These are phyloP conservation scores for Macroventuria anomochaeta DNA, from an alignment of 2,329 filamentous ascomycete genomes.

Conservation along the genomic window DNA sequence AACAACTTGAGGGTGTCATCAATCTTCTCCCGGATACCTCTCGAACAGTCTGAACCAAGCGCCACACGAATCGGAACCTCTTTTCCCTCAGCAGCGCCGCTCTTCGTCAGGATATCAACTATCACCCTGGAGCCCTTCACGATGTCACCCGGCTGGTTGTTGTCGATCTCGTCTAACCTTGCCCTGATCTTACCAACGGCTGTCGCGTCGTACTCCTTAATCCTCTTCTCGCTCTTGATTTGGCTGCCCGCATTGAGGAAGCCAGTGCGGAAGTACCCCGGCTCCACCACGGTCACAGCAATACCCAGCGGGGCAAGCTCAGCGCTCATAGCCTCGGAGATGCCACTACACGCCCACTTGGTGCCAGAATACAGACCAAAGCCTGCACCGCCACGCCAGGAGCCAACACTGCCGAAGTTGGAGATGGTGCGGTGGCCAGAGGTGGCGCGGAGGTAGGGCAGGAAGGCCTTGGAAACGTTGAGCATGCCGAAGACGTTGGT, in stretches of 20 bases:
- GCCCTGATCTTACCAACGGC: conserved; percentile 43
- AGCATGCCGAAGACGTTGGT: conserved; percentile 63
- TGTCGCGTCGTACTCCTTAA: conserved; percentile 45
- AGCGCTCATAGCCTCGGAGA: conserved; percentile 52
- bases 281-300: conserved; percentile 55
- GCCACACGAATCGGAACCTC: conserved; percentile 61
- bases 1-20: conserved; percentile 32
- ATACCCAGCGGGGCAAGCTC: conserved; percentile 57
- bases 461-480: conserved; percentile 57
- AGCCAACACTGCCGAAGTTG: conserved; percentile 58
- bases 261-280: conserved; percentile 60
- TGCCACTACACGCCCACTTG: conserved; percentile 54
- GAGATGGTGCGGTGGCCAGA: conserved; percentile 52
- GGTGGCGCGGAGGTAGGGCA: conserved; percentile 56
- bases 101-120: conserved; percentile 62
- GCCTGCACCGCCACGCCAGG: conserved; percentile 48
- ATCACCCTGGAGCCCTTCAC: conserved; percentile 60
- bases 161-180: conserved; percentile 48
- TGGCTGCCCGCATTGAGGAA: conserved; percentile 47
- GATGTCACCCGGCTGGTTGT: conserved; percentile 63
- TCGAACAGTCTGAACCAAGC: conserved; percentile 52
- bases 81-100: conserved; percentile 57
- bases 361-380: conserved; percentile 55
- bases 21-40: conserved; percentile 28
- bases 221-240: conserved; percentile 22